Conservation (phyloP, 2,329 filamentous ascomycete species). For the Aureobasidium melanogenum region DNA sequence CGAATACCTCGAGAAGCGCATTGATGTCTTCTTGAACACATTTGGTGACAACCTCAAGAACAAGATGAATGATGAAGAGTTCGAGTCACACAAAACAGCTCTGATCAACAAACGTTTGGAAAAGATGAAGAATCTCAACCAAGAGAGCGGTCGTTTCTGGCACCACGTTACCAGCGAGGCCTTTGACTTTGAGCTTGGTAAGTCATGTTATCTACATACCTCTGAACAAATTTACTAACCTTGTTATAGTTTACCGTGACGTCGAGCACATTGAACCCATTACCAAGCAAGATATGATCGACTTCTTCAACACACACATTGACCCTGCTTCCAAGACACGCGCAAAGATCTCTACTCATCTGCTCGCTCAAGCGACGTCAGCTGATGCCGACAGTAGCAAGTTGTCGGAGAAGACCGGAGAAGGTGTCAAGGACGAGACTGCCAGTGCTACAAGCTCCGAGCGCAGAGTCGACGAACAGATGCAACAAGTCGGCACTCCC, state of each 20-base stretch:
- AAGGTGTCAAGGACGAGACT: conserved; percentile 11
- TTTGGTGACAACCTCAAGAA: conserved; percentile 55
- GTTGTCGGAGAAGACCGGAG: conserved; percentile 22
- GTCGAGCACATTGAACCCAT: conserved; percentile 64
- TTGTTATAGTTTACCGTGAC: conserved; percentile 57
- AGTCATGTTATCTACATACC: conserved; percentile 23
- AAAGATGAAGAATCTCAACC: conserved; percentile 83
- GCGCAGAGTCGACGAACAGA: conserved; percentile 27
- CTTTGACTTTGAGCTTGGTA: conserved; percentile 83
- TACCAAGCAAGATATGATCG: conserved; percentile 68
- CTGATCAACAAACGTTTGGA: conserved; percentile 79
- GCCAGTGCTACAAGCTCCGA: conserved; percentile 19
- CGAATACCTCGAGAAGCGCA: conserved; percentile 75
- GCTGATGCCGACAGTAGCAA: conserved; percentile 19
- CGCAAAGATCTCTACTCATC: conserved; percentile 76
- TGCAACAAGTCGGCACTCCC: neutral
- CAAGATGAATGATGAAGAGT: conserved; percentile 72
- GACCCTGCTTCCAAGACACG: conserved; percentile 62
- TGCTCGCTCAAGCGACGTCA: conserved; percentile 57
- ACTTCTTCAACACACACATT: conserved; percentile 71
- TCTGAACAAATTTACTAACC: neutral
- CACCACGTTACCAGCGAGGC: conserved; percentile 74
- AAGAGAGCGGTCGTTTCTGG: conserved; percentile 79
- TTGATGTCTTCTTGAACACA: conserved; percentile 69
- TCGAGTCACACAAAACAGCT: conserved; percentile 85